Evolutionary conservation across 345 rosid species (phyloP).

Genomic region (Arabis alpina): DNA sequence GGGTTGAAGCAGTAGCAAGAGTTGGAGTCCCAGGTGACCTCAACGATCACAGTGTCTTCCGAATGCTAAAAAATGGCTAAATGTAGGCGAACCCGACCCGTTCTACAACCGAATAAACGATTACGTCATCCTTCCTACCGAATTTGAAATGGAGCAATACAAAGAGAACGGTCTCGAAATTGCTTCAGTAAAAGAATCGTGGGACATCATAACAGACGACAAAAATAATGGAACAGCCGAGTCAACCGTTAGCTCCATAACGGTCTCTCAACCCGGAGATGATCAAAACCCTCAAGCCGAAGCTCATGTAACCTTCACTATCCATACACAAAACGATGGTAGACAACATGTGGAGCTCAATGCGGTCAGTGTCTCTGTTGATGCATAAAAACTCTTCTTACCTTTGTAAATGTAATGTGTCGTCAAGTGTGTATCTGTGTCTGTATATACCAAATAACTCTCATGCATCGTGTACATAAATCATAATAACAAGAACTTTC

Average conservation of each 20-base stretch:
- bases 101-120: constrained; percentile 88
- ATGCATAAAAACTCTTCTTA: constrained; percentile 33
- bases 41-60: constrained; percentile 79
- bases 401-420: constrained; percentile 27
- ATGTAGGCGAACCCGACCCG: constrained; percentile 80
- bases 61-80: constrained; percentile 90
- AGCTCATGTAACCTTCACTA: constrained; percentile 63
- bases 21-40: constrained; percentile 94
- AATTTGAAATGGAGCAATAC: constrained; percentile 65
- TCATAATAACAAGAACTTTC: not conserved
- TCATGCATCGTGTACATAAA: constrained; percentile 7
- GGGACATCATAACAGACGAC: constrained; percentile 73
- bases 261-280: constrained; percentile 50
- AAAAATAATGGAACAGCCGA: constrained; percentile 32
- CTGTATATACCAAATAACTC: constrained; percentile 24
- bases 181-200: constrained; percentile 80
- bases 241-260: constrained; percentile 58
- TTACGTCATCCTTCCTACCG: constrained; percentile 77
- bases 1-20: constrained; percentile 89
- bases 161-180: constrained; percentile 71
- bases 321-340: constrained; percentile 62
- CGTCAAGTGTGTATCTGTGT: constrained; percentile 3
- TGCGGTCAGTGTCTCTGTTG: constrained; percentile 72
- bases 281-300: constrained; percentile 49
- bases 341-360: constrained; percentile 74